Evolutionary conservation across 352 stramenopile genomes (phyloP).

Genomic region (Globisporangium mamillatum): DNA sequence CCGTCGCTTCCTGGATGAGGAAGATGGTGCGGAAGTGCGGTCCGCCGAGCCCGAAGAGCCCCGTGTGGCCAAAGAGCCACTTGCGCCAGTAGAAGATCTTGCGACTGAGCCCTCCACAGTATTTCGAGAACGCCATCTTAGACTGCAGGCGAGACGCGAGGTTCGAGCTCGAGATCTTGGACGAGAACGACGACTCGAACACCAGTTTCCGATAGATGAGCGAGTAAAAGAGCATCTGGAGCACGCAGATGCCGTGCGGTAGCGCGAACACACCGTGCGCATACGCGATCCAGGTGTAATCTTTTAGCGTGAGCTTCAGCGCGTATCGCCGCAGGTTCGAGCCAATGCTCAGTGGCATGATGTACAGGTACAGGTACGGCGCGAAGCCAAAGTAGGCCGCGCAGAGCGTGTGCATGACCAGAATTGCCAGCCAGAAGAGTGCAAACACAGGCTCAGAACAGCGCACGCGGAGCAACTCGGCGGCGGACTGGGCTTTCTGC

Average conservation of each 20-base stretch:
- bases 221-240: background rate
- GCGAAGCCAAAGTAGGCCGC: background rate
- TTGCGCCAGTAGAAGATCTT: slow-evolving; percentile 20
- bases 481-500: background rate
- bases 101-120: background rate
- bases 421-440: background rate
- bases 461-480: background rate
- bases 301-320: background rate
- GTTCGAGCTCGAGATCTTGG: slow-evolving; percentile 10
- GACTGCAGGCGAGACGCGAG: background rate
- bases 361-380: background rate
- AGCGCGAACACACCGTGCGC: background rate
- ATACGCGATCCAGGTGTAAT: slow-evolving; percentile 10
- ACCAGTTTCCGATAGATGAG: slow-evolving; percentile 10
- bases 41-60: slow-evolving; percentile 23
- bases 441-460: background rate
- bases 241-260: background rate
- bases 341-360: slow-evolving; percentile 14
- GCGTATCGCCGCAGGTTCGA: slow-evolving; percentile 19
- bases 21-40: slow-evolving; percentile 26
- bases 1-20: slow-evolving; percentile 22
- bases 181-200: slow-evolving; percentile 8
- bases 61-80: slow-evolving; percentile 18
- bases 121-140: slow-evolving; percentile 2
- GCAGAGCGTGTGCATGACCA: background rate